Percentiles rank a stretch among this genome's conserved stretches.
These are phyloP conservation scores for Taiwanofungus camphoratus DNA, from an alignment of 1,284 basidiomycete species.

Conservation along the genomic window DNA sequence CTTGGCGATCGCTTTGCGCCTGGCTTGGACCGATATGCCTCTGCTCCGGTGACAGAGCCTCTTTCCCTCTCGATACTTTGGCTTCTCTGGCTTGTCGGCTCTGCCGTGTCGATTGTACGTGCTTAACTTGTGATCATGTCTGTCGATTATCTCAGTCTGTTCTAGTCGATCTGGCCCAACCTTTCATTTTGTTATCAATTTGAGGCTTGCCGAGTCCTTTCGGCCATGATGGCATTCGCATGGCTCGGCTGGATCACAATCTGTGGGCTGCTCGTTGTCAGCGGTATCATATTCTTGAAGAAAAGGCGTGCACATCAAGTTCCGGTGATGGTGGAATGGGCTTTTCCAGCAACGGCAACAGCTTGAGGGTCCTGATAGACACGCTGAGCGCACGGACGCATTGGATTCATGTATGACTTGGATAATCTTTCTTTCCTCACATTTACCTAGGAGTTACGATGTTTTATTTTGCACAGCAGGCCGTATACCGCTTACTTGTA, in stretches of 20 bases:
- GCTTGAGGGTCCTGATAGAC: too few relatives aligned
- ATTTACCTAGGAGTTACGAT: too few relatives aligned
- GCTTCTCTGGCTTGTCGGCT: constrained; percentile 63
- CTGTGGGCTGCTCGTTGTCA: constrained; percentile 42
- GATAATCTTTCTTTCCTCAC: too few relatives aligned
- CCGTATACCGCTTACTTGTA: too few relatives aligned
- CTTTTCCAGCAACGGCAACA: constrained; percentile 1
- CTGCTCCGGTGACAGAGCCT: constrained; percentile 48
- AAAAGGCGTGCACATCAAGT: constrained; percentile 12
- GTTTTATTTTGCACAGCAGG: too few relatives aligned
- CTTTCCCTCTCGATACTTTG: constrained; percentile 53
- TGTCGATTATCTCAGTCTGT: constrained; percentile 16
- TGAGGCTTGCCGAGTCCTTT: constrained; percentile 52
- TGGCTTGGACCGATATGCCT: constrained; percentile 30
- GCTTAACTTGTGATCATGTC: neutral
- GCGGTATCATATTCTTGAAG: constrained; percentile 24
- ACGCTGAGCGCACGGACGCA: too few relatives aligned
- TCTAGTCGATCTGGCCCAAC: constrained; percentile 45
- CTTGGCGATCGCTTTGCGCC: constrained; percentile 33
- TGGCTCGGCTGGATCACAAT: constrained; percentile 63
- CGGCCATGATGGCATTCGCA: constrained; percentile 60
- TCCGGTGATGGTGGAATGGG: constrained; percentile 18
- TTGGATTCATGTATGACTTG: too few relatives aligned
- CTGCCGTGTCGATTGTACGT: constrained; percentile 53
- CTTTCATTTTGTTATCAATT: constrained; percentile 51